Percentiles rank a stretch among this genome's conserved stretches.
These are phyloP conservation scores for Lentinula sp. DNA, from an alignment of 768 basidiomycete genomes.

Conservation along the genomic window DNA sequence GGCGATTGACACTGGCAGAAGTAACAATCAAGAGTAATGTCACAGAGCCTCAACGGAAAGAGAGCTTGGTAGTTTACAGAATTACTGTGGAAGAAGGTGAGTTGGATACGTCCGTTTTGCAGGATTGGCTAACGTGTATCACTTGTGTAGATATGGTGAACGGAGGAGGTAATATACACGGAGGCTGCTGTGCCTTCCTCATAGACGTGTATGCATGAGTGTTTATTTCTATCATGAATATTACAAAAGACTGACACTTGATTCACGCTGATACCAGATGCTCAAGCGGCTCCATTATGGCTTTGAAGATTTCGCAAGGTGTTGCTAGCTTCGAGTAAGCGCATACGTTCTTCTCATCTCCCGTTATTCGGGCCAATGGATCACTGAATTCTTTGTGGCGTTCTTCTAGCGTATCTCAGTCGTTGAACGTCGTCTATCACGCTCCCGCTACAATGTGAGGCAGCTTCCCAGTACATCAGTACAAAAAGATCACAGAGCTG, in stretches of 20 bases:
- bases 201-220: constrained; percentile 22
- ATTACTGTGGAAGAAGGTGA: constrained; percentile 4
- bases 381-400: neutral
- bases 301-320: neutral
- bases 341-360: neutral
- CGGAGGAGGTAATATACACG: constrained; percentile 7
- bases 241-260: neutral
- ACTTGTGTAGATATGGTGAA: constrained; percentile 27
- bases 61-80: neutral
- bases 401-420: constrained; percentile 22
- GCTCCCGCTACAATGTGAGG: constrained; percentile 26
- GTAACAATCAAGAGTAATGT: neutral
- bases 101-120: neutral
- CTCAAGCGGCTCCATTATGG: neutral
- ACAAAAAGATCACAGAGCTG: neutral
- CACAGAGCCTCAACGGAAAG: neutral
- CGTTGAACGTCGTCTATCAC: constrained; percentile 26
- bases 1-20: neutral
- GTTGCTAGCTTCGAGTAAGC: neutral
- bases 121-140: too few species aligned
- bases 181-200: constrained; percentile 25
- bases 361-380: too few species aligned
- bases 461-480: neutral
- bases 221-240: too few species aligned
- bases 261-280: neutral